phyloP scores from a whole-genome alignment of 73 alveolate genomes.

The Paramecium pentaurelia region DNA sequence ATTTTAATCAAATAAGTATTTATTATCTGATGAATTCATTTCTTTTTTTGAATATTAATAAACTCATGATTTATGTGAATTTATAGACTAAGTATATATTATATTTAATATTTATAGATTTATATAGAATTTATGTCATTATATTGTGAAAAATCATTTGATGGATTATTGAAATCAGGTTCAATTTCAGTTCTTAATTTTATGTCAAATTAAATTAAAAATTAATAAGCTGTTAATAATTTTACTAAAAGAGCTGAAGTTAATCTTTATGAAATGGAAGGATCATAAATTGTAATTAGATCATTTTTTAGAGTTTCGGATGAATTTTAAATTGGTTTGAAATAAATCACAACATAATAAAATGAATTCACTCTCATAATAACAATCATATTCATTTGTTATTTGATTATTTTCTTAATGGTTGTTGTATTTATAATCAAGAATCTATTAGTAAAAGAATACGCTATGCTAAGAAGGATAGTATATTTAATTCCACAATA shows the following conservation, averaged over 20 bases:
- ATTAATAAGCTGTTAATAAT: neutral
- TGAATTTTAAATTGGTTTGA: neutral
- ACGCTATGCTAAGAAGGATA: neutral
- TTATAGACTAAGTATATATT: neutral
- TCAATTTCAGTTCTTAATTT: neutral
- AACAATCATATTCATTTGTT: neutral
- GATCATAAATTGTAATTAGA: neutral
- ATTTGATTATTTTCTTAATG: neutral
- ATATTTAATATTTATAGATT: neutral
- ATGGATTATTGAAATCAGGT: neutral
- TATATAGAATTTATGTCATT: neutral
- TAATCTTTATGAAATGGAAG: neutral
- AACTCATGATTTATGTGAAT: neutral
- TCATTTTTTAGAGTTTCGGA: neutral
- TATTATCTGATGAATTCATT: neutral
- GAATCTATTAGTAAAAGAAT: neutral
- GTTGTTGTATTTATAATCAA: neutral
- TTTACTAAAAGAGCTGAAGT: constrained; percentile 26
- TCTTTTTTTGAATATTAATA: neutral
- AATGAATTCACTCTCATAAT: neutral
- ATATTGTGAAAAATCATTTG: neutral
- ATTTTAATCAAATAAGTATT: neutral
- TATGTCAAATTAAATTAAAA: neutral
- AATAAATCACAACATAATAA: neutral
- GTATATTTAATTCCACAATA: neutral